Conservation (phyloP, 352 stramenopile genomes). For the Pythium grandisporangium region DNA sequence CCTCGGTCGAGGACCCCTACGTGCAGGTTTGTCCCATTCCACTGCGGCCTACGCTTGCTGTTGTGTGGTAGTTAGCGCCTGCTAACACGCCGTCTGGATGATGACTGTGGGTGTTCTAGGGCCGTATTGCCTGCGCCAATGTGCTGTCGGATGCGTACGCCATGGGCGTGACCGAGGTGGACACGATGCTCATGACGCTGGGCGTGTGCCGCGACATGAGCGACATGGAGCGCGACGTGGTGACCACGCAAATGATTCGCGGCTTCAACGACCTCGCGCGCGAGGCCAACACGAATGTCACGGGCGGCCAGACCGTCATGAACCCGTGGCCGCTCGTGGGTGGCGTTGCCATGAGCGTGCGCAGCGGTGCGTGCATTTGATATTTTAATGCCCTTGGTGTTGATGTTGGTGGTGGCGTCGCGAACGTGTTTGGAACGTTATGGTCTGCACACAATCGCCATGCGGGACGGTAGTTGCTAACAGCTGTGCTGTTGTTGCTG, state of each 20-base stretch:
- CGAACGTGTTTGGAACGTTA: too few relatives aligned
- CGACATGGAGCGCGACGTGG: slow-evolving; percentile 86
- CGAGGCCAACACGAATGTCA: slow-evolving; percentile 87
- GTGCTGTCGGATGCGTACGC: slow-evolving; percentile 93
- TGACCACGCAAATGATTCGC: slow-evolving; percentile 91
- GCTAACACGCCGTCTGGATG: too few relatives aligned
- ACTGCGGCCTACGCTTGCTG: too few relatives aligned
- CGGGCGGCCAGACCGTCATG: slow-evolving; percentile 92
- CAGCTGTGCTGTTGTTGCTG: background rate
- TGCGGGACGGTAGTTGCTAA: too few relatives aligned
- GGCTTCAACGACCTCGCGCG: slow-evolving; percentile 89
- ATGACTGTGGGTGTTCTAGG: slow-evolving; percentile 48
- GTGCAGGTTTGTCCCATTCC: too few relatives aligned
- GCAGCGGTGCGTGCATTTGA: slow-evolving; percentile 62
- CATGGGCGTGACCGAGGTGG: slow-evolving; percentile 90
- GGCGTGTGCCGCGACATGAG: slow-evolving; percentile 90
- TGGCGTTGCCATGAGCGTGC: slow-evolving; percentile 87
- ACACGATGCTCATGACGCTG: slow-evolving; percentile 95
- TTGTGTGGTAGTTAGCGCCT: too few relatives aligned
- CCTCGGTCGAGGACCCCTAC: slow-evolving; percentile 91
- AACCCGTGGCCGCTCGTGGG: slow-evolving; percentile 96
- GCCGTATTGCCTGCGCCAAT: slow-evolving; percentile 92
- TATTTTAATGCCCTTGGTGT: too few relatives aligned
- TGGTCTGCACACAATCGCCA: too few relatives aligned
- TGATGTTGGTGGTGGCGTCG: background rate